These are phyloP conservation scores for Dillenia turbinata DNA, from an alignment of 164 flowering plant genomes.

Conservation along the genomic window DNA sequence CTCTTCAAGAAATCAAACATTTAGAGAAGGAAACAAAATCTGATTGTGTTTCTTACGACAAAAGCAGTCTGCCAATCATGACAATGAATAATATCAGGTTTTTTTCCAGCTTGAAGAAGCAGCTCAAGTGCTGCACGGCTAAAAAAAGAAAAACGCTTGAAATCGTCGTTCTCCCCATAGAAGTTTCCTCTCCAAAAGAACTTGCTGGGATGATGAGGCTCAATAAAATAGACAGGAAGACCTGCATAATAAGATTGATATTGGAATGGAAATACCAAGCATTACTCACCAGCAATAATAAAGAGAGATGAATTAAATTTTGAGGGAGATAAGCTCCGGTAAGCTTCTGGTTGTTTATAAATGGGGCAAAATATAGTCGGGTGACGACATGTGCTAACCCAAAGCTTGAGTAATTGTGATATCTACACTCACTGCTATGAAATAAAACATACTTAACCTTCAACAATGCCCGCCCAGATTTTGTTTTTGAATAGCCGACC, in stretches of 20 bases:
- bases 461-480: slow-evolving; percentile 90
- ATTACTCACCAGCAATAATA: too few species aligned
- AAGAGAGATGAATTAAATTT: too few species aligned
- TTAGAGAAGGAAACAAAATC: background rate
- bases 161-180: slow-evolving; percentile 96
- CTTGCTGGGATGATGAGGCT: slow-evolving; percentile 87
- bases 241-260: slow-evolving; percentile 40
- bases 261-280: background rate
- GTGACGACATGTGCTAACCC: too few species aligned
- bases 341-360: too few species aligned
- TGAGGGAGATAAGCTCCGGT: too few species aligned
- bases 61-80: slow-evolving; percentile 99
- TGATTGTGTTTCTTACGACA: slow-evolving; percentile 48
- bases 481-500: slow-evolving; percentile 72
- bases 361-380: too few species aligned
- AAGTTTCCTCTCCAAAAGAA: slow-evolving; percentile 88
- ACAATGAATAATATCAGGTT: slow-evolving; percentile 95
- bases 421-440: too few species aligned
- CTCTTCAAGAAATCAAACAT: background rate
- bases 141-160: slow-evolving; percentile 89
- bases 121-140: slow-evolving; percentile 98
- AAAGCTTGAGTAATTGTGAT: too few species aligned
- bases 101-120: slow-evolving; percentile 87
- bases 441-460: slow-evolving; percentile 42
- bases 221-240: slow-evolving; percentile 93